Base-by-base conservation (phyloP, 139 green algal species). In the Chlamydomonas sp. region DNA sequence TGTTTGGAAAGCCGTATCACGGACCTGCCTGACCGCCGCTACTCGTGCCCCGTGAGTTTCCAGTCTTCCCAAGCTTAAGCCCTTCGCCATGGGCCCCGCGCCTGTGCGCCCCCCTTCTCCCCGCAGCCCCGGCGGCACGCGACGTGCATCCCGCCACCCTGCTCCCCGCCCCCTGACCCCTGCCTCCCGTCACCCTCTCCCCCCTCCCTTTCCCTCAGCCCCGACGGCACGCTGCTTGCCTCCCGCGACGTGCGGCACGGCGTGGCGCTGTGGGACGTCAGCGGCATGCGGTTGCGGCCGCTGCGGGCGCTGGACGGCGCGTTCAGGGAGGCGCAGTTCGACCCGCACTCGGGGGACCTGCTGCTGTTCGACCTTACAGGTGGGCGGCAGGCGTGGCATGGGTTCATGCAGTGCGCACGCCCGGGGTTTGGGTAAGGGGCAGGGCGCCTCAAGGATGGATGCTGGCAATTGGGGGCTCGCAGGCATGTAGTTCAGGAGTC, bases 351-450 rank as follows among this genome's bases (percentile, higher is more conserved):
- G 4, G 83, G 83, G 2, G 83, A 88, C 74, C 83, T 88, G 62
- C 83, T 80, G 83, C 74, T 88, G 83, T 82, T 76, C 83, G 83
- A 82, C 9, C 4, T 86, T 0, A 67, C 80, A 59, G 80, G 80
- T 85, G 74, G 3, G 79, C 5, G 69, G 15, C 69, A 5, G 16
- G 69, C 12, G 20, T 0, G 14, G 69, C 8, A 7, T 78, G 73
- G 31, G 73, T 31, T 62, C 20, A 5, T 18, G 69, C 10, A 8
- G 69, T n/a, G 69, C 5, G 15, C 16, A 57, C 5, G 69, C 12
- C 5, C 5, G 69, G 69, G 31, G 31, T 49, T 49, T 49, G 31
- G 31, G 31, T 49, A 49, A 49, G 31, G 31, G 31, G 31, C 31
- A 49, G 31, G 31, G 31, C 31, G 31, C 31, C 31, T 49, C 31